These are phyloP conservation scores for Gloeostereum incarnatum DNA, from an alignment of 768 basidiomycete genomes.

Conservation along the genomic window DNA sequence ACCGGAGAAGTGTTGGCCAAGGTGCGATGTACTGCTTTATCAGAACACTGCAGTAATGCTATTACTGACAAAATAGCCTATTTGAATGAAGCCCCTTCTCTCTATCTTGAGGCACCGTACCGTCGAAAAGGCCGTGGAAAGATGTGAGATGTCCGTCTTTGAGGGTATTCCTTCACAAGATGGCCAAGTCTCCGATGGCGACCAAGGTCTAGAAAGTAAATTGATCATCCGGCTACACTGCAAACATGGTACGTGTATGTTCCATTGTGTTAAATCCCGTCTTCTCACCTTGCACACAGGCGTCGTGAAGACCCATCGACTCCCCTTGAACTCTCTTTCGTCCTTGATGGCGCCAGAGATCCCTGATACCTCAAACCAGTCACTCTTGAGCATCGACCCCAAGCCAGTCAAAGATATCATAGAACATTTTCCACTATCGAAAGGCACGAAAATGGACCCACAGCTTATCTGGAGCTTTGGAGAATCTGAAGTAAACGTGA, in stretches of 20 bases:
- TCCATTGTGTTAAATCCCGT: constrained; percentile 1
- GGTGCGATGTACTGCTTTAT: constrained; percentile 24
- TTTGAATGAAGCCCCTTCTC: constrained; percentile 42
- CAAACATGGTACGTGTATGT: constrained; percentile 57
- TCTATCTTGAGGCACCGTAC: constrained; percentile 68
- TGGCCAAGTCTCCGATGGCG: constrained; percentile 30
- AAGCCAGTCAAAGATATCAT: constrained; percentile 67
- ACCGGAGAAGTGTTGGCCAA: constrained; percentile 65
- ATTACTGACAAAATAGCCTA: constrained; percentile 5
- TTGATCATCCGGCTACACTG: constrained; percentile 69
- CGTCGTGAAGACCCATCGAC: constrained; percentile 73
- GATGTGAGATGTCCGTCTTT: constrained; percentile 63
- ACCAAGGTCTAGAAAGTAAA: constrained; percentile 61
- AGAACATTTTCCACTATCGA: constrained; percentile 68
- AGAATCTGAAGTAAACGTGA: constrained; percentile 57
- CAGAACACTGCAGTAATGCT: neutral
- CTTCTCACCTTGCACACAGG: constrained; percentile 29
- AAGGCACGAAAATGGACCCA: constrained; percentile 59
- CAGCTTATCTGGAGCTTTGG: constrained; percentile 78
- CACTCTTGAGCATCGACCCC: constrained; percentile 63
- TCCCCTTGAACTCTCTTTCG: constrained; percentile 49
- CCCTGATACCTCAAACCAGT: constrained; percentile 50
- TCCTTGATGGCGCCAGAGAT: constrained; percentile 57
- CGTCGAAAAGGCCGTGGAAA: constrained; percentile 68
- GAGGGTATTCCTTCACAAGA: constrained; percentile 33